Conservation (phyloP, 164 flowering plant species). For the Macadamia integrifolia region DNA sequence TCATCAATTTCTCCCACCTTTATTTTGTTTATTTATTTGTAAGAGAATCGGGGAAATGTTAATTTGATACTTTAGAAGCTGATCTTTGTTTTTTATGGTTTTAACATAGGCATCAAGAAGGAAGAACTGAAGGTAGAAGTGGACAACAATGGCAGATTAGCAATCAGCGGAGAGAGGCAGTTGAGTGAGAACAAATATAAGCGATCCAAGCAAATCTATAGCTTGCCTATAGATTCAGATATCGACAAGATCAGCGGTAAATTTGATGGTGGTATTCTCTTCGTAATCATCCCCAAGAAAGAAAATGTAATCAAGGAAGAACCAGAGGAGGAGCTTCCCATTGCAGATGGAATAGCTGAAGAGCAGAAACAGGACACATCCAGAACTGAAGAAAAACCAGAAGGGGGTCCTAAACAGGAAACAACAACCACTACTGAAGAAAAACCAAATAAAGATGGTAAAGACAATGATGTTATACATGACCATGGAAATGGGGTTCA, state of each 20-base stretch:
- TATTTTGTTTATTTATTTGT: too few species aligned
- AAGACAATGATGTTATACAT: neutral
- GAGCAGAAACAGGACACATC: constrained; percentile 7
- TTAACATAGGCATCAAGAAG: constrained; percentile 27
- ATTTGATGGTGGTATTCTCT: constrained; percentile 38
- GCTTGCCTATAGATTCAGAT: constrained; percentile 37
- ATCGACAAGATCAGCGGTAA: constrained; percentile 27
- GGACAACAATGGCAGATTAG: constrained; percentile 16
- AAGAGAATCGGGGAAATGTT: too few species aligned
- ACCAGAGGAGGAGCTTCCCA: neutral
- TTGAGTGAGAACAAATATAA: constrained; percentile 11
- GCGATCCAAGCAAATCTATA: constrained; percentile 23
- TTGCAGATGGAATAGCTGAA: constrained; percentile 1
- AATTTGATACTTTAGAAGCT: too few species aligned
- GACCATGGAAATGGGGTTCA: neutral
- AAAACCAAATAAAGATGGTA: constrained; percentile 5
- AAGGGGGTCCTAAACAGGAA: too few species aligned
- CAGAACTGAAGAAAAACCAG: neutral
- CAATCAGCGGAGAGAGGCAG: constrained; percentile 21
- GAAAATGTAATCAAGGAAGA: constrained; percentile 10
- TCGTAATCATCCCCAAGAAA: constrained; percentile 43
- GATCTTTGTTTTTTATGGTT: neutral
- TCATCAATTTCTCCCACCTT: too few species aligned
- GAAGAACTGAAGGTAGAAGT: constrained; percentile 29
- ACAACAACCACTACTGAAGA: neutral